Evolutionary conservation across 371 early-diverging fungal genomes (phyloP).

Genomic region (Mortierella sp.): DNA sequence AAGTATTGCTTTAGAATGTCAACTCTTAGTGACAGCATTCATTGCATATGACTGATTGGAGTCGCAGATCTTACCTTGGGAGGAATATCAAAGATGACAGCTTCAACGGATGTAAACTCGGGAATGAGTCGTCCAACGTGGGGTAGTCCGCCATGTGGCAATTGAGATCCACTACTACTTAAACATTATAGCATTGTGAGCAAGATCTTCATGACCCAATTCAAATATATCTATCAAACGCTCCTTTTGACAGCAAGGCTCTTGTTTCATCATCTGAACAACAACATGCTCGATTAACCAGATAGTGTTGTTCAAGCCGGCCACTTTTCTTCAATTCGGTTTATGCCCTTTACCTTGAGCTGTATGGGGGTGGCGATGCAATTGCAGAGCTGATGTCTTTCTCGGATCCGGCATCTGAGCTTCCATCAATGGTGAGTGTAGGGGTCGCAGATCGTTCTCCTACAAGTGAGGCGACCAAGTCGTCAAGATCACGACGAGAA

Average conservation of each 20-base stretch:
- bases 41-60: not conserved
- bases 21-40: no score
- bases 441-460: slow-evolving; percentile 80
- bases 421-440: slow-evolving; percentile 57
- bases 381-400: slow-evolving; percentile 56
- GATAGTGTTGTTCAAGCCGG: not conserved
- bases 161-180: slow-evolving; percentile 16
- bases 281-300: no score
- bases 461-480: slow-evolving; percentile 84
- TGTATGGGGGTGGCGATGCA: slow-evolving; percentile 58
- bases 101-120: slow-evolving; percentile 74
- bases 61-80: slow-evolving; percentile 68
- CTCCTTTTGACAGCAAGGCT: no score
- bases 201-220: not conserved
- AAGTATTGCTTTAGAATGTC: not conserved
- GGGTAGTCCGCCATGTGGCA: slow-evolving; percentile 22
- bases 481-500: slow-evolving; percentile 76
- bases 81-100: slow-evolving; percentile 85
- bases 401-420: slow-evolving; percentile 68
- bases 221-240: not conserved
- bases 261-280: no score
- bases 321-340: no score
- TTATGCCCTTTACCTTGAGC: slow-evolving; percentile 22
- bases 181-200: not conserved
- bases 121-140: slow-evolving; percentile 56